These are phyloP conservation scores for Hortaea sp. DNA, from an alignment of 2,329 filamentous ascomycete genomes.

Conservation along the genomic window DNA sequence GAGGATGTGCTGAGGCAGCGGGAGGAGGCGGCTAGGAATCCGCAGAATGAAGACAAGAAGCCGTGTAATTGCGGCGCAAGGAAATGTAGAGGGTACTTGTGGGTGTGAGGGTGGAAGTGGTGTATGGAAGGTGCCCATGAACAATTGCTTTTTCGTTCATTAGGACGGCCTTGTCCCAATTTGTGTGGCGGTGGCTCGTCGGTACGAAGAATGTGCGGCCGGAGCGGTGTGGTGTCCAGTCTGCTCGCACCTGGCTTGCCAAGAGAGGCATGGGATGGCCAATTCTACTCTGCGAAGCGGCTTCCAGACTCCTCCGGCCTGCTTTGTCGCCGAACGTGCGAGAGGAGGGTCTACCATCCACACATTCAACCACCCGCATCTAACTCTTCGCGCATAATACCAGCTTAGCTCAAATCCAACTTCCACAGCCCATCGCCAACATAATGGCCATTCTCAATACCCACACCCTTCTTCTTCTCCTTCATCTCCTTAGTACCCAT, in stretches of 20 bases:
- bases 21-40: slow-evolving; percentile 36
- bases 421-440: slow-evolving; percentile 91
- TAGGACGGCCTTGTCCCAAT: too few relatives aligned
- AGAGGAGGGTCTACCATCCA: not conserved
- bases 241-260: too few relatives aligned
- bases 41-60: slow-evolving; percentile 35
- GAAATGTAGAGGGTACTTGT: slow-evolving; percentile 61
- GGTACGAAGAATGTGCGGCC: too few relatives aligned
- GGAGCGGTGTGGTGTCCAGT: too few relatives aligned
- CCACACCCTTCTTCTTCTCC: slow-evolving; percentile 85
- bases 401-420: slow-evolving; percentile 45
- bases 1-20: slow-evolving; percentile 18
- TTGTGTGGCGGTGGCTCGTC: too few relatives aligned
- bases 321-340: too few relatives aligned
- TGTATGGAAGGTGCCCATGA: too few relatives aligned
- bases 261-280: too few relatives aligned
- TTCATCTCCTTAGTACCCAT: slow-evolving; percentile 86
- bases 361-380: not conserved
- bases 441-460: slow-evolving; percentile 88
- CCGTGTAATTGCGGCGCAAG: slow-evolving; percentile 49
- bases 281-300: too few relatives aligned
- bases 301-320: too few relatives aligned
- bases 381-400: not conserved
- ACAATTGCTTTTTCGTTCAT: too few relatives aligned
- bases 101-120: slow-evolving; percentile 31